Evolutionary conservation across 1,284 basidiomycete genomes (phyloP).

Genomic region (Leccinum griseonigrum): DNA sequence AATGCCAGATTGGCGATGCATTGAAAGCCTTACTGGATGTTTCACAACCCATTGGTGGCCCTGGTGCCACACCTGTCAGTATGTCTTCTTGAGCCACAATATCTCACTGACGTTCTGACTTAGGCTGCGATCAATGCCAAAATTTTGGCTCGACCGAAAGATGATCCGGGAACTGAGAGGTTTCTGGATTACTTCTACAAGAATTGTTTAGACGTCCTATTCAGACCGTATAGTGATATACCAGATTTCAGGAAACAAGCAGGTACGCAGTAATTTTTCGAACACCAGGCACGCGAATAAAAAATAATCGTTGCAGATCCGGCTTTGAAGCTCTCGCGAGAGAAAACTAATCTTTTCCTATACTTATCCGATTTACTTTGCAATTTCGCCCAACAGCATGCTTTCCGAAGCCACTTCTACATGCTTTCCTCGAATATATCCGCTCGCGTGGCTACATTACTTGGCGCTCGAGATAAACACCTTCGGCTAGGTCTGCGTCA

Average conservation of each 20-base stretch:
- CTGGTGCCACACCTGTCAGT: constrained; percentile 39
- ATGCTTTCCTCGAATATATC: constrained; percentile 80
- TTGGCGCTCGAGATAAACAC: constrained; percentile 87
- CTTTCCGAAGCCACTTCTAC: constrained; percentile 89
- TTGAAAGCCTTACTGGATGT: constrained; percentile 83
- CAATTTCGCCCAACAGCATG: constrained; percentile 86
- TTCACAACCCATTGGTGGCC: constrained; percentile 43
- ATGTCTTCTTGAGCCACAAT: background rate
- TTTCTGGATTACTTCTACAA: constrained; percentile 95
- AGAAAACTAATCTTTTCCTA: constrained; percentile 75
- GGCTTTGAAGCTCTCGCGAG: constrained; percentile 57
- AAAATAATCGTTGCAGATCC: constrained; percentile 39
- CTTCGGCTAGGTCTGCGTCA: constrained; percentile 74
- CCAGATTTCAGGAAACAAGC: constrained; percentile 69
- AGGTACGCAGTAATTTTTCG: constrained; percentile 40
- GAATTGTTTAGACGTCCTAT: constrained; percentile 69
- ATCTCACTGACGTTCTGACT: constrained; percentile 5
- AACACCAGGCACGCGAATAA: background rate
- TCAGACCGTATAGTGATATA: constrained; percentile 77
- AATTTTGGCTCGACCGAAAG: constrained; percentile 60
- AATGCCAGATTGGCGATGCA: constrained; percentile 91
- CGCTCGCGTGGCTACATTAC: constrained; percentile 70
- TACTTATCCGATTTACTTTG: constrained; percentile 89
- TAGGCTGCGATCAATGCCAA: constrained; percentile 37
- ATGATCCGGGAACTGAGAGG: constrained; percentile 82